These are phyloP conservation scores for Albizia julibrissin DNA, from an alignment of 306 rosid species.

Conservation along the genomic window DNA sequence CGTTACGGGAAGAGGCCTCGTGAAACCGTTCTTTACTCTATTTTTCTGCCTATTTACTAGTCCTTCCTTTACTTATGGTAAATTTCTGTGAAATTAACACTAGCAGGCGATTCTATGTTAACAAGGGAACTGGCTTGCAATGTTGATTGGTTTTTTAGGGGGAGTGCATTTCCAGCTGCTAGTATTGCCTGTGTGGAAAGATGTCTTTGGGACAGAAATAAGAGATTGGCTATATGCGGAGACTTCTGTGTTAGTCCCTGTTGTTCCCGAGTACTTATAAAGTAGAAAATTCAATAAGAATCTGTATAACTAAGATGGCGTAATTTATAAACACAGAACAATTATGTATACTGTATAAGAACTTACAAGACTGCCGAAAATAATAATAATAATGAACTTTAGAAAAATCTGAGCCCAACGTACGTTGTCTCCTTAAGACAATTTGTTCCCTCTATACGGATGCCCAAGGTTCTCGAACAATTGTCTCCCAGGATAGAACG, in stretches of 20 bases:
- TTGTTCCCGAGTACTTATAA: too few relatives aligned
- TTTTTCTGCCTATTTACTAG: neutral
- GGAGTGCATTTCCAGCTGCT: constrained; percentile 82
- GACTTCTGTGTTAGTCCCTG: constrained; percentile 92
- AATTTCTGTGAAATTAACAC: neutral
- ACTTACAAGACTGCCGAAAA: too few relatives aligned
- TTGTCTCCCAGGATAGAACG: too few relatives aligned
- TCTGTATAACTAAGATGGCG: too few relatives aligned
- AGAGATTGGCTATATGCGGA: constrained; percentile 79
- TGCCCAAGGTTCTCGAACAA: too few relatives aligned
- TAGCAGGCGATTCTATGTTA: constrained; percentile 7
- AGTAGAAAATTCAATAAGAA: too few relatives aligned
- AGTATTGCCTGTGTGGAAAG: constrained; percentile 72
- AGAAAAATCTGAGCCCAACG: too few relatives aligned
- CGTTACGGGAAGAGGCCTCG: neutral
- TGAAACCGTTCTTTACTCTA: neutral
- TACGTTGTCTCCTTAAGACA: too few relatives aligned
- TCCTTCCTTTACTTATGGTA: neutral
- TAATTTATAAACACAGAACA: too few relatives aligned
- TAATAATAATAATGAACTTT: too few relatives aligned
- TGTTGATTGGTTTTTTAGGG: constrained; percentile 57
- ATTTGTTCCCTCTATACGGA: too few relatives aligned
- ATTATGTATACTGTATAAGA: too few relatives aligned
- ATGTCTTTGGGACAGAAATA: constrained; percentile 79
- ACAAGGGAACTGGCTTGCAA: neutral